A percentile compares a stretch with the other conserved stretches of the same genome.
Evolutionary conservation across 768 basidiomycete genomes (phyloP).

Genomic region (Antrodiella citrinella): DNA sequence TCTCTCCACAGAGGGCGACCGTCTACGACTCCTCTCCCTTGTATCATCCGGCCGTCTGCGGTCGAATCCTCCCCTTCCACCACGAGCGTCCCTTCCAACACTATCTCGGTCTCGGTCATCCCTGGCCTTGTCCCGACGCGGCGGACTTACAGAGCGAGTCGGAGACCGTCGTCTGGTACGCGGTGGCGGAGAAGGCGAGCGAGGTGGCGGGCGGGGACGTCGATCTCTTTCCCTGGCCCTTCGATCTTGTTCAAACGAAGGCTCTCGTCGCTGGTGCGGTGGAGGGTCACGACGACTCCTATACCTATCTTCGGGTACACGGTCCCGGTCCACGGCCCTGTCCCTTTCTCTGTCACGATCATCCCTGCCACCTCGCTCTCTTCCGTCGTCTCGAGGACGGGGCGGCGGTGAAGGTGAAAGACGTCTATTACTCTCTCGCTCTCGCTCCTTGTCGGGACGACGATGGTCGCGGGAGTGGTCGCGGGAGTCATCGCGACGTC

Average conservation of each 20-base stretch:
- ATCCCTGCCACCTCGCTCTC: conserved; percentile 2
- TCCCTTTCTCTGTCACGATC: conserved; percentile 11
- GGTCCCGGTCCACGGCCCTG: conserved; percentile 4
- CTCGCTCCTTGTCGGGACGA: conserved; percentile 4
- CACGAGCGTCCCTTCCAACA: conserved; percentile 2
- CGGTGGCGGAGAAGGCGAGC: conserved; percentile 15
- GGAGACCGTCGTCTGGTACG: conserved; percentile 8
- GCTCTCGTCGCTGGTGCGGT: conserved; percentile 15
- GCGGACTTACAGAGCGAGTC: conserved; percentile 9
- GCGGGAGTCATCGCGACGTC: conserved; percentile 25
- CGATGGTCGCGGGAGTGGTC: conserved; percentile 20
- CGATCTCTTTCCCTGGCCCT: conserved; percentile 9
- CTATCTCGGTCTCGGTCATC: neutral
- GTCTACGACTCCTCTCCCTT: neutral
- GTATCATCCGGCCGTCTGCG: conserved; percentile 4
- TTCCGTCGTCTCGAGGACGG: conserved; percentile 14
- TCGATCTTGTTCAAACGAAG: conserved; percentile 7
- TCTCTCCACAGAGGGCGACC: neutral
- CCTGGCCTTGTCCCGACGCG: neutral
- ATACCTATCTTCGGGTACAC: conserved; percentile 13
- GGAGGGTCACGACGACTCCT: conserved; percentile 19
- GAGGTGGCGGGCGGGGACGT: conserved; percentile 14
- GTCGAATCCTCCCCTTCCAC: conserved; percentile 4
- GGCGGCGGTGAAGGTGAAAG: conserved; percentile 13
- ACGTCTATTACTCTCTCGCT: conserved; percentile 4